These are phyloP conservation scores for Leptographium wingfieldii DNA, from an alignment of 2,329 filamentous ascomycete genomes.

Conservation along the genomic window DNA sequence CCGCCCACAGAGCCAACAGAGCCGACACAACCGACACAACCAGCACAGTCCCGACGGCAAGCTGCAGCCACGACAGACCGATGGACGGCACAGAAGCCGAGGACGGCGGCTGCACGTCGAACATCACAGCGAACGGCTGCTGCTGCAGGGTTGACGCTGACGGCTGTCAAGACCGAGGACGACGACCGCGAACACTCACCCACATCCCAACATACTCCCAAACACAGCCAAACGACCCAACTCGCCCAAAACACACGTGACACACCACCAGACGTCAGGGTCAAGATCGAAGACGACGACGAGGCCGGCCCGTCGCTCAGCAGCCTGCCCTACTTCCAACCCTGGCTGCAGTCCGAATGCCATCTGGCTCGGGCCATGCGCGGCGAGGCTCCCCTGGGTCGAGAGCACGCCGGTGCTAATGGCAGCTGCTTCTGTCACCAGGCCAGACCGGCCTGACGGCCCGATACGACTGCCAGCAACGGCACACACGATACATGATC, in stretches of 20 bases:
- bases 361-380: neutral
- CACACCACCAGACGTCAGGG: neutral
- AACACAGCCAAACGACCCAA: too few relatives aligned
- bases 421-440: neutral
- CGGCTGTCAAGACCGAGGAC: neutral
- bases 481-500: neutral
- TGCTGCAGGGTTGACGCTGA: too few relatives aligned
- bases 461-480: neutral
- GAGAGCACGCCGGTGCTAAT: neutral
- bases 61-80: too few relatives aligned
- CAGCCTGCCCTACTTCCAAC: neutral
- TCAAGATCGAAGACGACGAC: neutral
- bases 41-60: too few relatives aligned
- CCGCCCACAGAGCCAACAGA: too few relatives aligned
- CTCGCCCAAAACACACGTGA: too few relatives aligned
- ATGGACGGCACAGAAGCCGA: neutral
- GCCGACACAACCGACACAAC: too few relatives aligned
- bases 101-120: too few relatives aligned
- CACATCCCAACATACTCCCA: too few relatives aligned
- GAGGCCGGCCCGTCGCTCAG: neutral
- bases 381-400: neutral
- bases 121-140: neutral
- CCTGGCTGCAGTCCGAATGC: neutral
- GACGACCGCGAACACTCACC: neutral
- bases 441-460: neutral